phyloP scores from a whole-genome alignment of 495 filamentous ascomycete species.

The Extremus antarcticus region DNA sequence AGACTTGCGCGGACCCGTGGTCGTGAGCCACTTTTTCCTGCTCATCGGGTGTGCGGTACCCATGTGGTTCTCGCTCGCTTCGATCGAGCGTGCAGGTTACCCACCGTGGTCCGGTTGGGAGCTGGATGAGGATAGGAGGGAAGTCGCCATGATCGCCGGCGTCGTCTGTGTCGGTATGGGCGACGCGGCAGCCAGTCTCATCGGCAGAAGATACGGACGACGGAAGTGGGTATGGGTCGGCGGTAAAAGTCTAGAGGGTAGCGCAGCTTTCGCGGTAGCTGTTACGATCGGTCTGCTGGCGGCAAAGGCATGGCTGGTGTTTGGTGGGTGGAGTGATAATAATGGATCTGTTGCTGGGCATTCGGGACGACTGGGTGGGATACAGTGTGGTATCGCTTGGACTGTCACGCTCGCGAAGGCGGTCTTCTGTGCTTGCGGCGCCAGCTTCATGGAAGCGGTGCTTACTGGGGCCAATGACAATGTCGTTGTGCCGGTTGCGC shows the following conservation, averaged over 20 bases:
- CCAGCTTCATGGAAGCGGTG: constrained; percentile 88
- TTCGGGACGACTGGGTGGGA: constrained; percentile 33
- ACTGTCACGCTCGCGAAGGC: constrained; percentile 40
- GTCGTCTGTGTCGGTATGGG: constrained; percentile 92
- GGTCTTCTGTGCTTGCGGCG: constrained; percentile 58
- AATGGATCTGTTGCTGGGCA: constrained; percentile 12
- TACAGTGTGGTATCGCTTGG: constrained; percentile 10
- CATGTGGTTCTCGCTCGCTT: constrained; percentile 76
- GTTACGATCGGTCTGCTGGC: constrained; percentile 62
- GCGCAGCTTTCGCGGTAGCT: constrained; percentile 68
- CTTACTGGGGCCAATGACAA: constrained; percentile 98
- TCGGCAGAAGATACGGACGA: constrained; percentile 76
- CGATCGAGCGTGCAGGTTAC: constrained; percentile 41
- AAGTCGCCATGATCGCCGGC: constrained; percentile 79
- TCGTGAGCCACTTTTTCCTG: constrained; percentile 91
- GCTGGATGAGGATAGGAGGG: constrained; percentile 38
- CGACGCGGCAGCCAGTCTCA: constrained; percentile 85
- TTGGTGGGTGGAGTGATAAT: constrained; percentile 56
- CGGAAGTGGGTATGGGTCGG: constrained; percentile 95
- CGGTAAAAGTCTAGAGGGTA: constrained; percentile 90
- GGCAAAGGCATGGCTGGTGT: constrained; percentile 62
- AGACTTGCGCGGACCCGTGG: constrained; percentile 85
- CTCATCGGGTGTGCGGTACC: constrained; percentile 94
- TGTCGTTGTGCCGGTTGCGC: constrained; percentile 87
- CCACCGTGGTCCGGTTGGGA: constrained; percentile 61